These are phyloP conservation scores for Exophiala alcalophila DNA, from an alignment of 2,329 filamentous ascomycete species.

Conservation along the genomic window DNA sequence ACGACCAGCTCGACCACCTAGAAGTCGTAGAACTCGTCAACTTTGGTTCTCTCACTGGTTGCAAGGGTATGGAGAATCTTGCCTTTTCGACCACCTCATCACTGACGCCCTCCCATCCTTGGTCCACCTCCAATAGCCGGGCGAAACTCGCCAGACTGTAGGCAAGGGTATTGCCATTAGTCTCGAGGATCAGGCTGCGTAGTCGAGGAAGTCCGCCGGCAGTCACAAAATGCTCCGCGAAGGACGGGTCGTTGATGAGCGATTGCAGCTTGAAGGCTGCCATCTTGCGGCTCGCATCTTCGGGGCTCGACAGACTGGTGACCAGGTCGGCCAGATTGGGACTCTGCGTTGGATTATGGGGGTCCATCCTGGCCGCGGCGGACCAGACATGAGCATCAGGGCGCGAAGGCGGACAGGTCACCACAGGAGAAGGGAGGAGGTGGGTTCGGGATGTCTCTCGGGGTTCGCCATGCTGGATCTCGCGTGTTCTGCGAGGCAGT, in stretches of 20 bases:
- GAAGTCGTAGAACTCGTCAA: slow-evolving; percentile 1
- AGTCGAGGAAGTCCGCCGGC: slow-evolving; percentile 80
- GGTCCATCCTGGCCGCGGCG: slow-evolving; percentile 20
- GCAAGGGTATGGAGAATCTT: slow-evolving; percentile 6
- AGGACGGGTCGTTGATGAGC: slow-evolving; percentile 91
- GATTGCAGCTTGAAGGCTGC: slow-evolving; percentile 97
- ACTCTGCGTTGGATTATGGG: slow-evolving; percentile 20
- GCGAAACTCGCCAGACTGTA: slow-evolving; percentile 90
- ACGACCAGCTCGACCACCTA: slow-evolving; percentile 88
- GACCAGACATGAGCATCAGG: slow-evolving; percentile 16
- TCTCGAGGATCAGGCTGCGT: slow-evolving; percentile 76
- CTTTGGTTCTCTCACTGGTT: too few species aligned
- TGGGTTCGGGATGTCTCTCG: slow-evolving; percentile 4
- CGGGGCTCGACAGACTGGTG: slow-evolving; percentile 57
- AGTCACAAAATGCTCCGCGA: slow-evolving; percentile 93
- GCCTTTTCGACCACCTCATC: slow-evolving; percentile 55
- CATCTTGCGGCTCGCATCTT: slow-evolving; percentile 96
- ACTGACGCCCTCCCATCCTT: slow-evolving; percentile 79
- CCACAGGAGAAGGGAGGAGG: slow-evolving; percentile 9
- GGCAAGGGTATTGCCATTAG: slow-evolving; percentile 89
- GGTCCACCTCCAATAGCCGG: slow-evolving; percentile 87
- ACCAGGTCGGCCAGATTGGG: slow-evolving; percentile 57
- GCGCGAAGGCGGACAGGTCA: slow-evolving; percentile 9
- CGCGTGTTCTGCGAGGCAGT: slow-evolving; percentile 3
- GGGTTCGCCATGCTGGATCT: slow-evolving; percentile 14